Conservation (phyloP, 768 basidiomycete species). For the Hydnum rufescens region DNA sequence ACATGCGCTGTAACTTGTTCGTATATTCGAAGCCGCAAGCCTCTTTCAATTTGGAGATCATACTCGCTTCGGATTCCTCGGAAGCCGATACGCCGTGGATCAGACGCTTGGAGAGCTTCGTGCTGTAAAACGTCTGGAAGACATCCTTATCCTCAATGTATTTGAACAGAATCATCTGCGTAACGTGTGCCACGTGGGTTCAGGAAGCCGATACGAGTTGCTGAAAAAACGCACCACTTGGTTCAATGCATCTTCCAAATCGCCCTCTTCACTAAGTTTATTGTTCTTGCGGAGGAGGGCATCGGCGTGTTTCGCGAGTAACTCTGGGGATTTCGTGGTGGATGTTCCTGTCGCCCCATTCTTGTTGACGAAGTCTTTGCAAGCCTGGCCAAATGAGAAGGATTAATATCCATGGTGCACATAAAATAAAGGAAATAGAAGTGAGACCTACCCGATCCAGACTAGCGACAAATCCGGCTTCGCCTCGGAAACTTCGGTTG, state of each 20-base stretch:
- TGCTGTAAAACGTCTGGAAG: slow-evolving; percentile 95
- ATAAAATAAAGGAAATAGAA: neutral
- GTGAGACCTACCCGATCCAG: slow-evolving; percentile 38
- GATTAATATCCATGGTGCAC: neutral
- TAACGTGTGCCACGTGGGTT: neutral
- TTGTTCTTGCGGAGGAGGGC: slow-evolving; percentile 81
- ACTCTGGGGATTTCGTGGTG: slow-evolving; percentile 70
- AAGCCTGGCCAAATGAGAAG: slow-evolving; percentile 41
- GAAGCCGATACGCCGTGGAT: slow-evolving; percentile 83
- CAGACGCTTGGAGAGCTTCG: slow-evolving; percentile 80
- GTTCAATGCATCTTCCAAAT: slow-evolving; percentile 74
- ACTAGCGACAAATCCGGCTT: slow-evolving; percentile 83
- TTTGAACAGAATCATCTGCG: slow-evolving; percentile 96
- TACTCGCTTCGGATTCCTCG: slow-evolving; percentile 89
- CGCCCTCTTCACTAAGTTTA: slow-evolving; percentile 82
- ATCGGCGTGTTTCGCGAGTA: slow-evolving; percentile 84
- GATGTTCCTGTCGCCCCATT: slow-evolving; percentile 80
- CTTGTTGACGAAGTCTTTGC: slow-evolving; percentile 84
- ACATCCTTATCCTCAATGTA: slow-evolving; percentile 98
- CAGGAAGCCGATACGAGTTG: neutral
- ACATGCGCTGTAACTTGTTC: slow-evolving; percentile 90
- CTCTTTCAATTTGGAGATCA: slow-evolving; percentile 96
- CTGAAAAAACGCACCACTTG: slow-evolving; percentile 45
- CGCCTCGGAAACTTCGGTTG: slow-evolving; percentile 71
- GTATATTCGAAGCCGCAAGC: slow-evolving; percentile 95